Evolutionary conservation across 2,329 filamentous ascomycete species (phyloP), one percentile per base, ranked within the genome.

Genomic region (Ophiosphaerella narmari): DNA sequence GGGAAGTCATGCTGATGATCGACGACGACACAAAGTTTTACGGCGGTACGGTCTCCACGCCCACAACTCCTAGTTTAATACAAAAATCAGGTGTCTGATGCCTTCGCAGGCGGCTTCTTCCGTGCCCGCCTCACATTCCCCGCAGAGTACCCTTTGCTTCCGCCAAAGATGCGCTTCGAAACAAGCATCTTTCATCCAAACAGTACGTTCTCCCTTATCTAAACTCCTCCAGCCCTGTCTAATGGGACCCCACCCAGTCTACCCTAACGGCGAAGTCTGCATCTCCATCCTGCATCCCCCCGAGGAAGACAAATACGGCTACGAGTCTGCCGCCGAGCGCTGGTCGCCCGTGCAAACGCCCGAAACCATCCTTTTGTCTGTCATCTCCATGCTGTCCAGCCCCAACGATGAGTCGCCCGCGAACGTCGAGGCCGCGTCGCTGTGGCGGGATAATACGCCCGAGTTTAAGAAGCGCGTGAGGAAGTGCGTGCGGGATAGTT

Each of bases 1-100:
- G 94, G 94, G 92, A 97, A 75, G 91, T 97, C 16, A 96, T 97
- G 89, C 85, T 99, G 54, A 97, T 99, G 93, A 93, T 97, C 60
- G 91, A 86, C 55, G 92, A 97, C 65, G 91, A 96, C 70, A 92
- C 89, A 76, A 93, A 92, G 76, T 89, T 90, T 74, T 97, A 97
- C 66, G 92, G 92, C 66, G 92, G 92, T 18, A 18, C 16, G 16
- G 16, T 18, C 16, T 18, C 16, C 16, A 18, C 16, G 3, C 3
- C 16, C 16, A 18, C 16, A 18, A 3, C 16, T 3, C 16, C 16
- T 3, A 18, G 3, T 2, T 18, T 18, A 3, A 18, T 18, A 18
- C 16, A 18, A 18, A 18, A 18, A 18, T 18, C 16, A 18, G 16
- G 16, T 18, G 16, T 18, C 16, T 18, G 16, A 18, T 18, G 16